Base-by-base conservation (phyloP, 352 stramenopile species). In the Pythium aphanidermatum region DNA sequence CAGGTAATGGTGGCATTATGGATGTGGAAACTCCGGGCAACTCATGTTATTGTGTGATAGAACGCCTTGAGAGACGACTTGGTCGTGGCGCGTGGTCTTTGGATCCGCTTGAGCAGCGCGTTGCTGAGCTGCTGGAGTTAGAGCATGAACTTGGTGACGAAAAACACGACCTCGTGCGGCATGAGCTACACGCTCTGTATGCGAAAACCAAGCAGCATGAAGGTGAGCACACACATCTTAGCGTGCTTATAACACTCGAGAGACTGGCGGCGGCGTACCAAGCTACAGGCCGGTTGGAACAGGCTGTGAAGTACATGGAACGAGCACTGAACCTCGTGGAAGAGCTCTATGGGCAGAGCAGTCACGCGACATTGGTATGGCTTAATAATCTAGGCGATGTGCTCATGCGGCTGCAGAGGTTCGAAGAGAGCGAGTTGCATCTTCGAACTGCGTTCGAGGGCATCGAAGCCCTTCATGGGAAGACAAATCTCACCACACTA, bases 171-270 rank as follows among this genome's bases (percentile, higher is more conserved):
- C 20, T 45, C 7, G 47, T 83, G 19, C 63, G 63, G 2, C 51
- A 70, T 5, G 68, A 89, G 40, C 54, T 86, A 1, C 69, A 83
- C 21, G 70, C 72, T 4, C 61, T 85, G 1, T 45, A 71, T 21
- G 68, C 66, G 16, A 89, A 89, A 46, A 52, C 52, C 1, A 50
- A 65, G 11, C 38, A 50, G 10, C 68, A 75, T 28, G 74, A 72
- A 2, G 50, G 60, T 51, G 74, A 19, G 49, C 65, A 47, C 63
- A 60, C 64, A 39, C n/a, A n/a, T n/a, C n/a, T n/a, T n/a, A 61
- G 40, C 31, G 69, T 77, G 24, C 54, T 89, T 7, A 37, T 46
- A 12, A 70, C 64, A 1, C 45, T 84, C 4, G 74, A 79, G 41
- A 58, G 71, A 9, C 43, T 68, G 14, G 49, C 49, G 6, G 20